phyloP scores from a whole-genome alignment of 2,329 filamentous ascomycete genomes.

The Dothistroma septosporum region DNA sequence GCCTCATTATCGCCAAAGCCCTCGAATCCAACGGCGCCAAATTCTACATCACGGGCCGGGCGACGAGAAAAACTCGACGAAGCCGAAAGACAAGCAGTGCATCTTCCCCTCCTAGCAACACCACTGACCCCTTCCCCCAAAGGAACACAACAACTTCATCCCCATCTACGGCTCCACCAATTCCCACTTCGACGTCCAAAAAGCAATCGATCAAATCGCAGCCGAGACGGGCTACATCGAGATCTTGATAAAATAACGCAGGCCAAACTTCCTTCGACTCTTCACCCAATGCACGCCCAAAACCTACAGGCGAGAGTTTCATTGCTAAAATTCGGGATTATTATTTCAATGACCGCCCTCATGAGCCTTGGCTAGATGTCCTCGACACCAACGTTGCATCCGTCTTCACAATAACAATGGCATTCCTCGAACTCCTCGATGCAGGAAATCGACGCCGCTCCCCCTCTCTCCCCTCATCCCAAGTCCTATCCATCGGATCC shows the following conservation, averaged over 20 bases:
- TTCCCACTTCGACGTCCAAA: conserved; percentile 39
- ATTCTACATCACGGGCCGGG: conserved; percentile 46
- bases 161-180: conserved; percentile 45
- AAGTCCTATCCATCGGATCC: conserved; percentile 45
- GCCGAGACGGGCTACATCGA: conserved; percentile 47
- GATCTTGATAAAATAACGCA: conserved; percentile 50
- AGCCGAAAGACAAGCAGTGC: conserved; percentile 35
- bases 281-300: conserved; percentile 38
- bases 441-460: conserved; percentile 41
- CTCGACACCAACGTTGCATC: conserved; percentile 45
- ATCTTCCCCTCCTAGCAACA: background rate
- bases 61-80: conserved; percentile 40
- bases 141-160: conserved; percentile 36
- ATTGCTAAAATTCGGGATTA: conserved; percentile 33
- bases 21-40: conserved; percentile 42
- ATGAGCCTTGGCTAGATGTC: conserved; percentile 41
- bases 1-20: conserved; percentile 38
- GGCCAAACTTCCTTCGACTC: conserved; percentile 36
- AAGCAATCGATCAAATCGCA: conserved; percentile 41
- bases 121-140: background rate
- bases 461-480: conserved; percentile 40
- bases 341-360: conserved; percentile 42
- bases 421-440: conserved; percentile 45
- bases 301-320: conserved; percentile 32
- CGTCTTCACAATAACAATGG: conserved; percentile 43